Conservation (phyloP, 352 stramenopile genomes). For the Phytophthora rubi region DNA sequence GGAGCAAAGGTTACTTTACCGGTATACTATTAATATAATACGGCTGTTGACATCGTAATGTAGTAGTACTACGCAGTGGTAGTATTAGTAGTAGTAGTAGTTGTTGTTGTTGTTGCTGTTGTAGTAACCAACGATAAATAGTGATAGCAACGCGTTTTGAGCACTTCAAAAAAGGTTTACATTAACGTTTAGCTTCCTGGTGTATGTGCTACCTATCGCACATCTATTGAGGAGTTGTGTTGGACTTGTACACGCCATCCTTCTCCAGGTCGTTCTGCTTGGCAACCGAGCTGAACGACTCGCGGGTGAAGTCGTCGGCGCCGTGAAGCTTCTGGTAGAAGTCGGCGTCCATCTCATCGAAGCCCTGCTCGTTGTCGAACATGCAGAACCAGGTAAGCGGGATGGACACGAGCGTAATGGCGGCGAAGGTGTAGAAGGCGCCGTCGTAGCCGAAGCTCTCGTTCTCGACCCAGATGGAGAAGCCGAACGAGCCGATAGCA, state of each 20-base stretch:
- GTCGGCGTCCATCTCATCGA: conserved; percentile 65
- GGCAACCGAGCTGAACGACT: conserved; percentile 36
- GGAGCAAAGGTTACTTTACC: no score
- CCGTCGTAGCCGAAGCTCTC: conserved; percentile 61
- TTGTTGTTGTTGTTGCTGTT: no score
- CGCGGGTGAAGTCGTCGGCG: conserved; percentile 44
- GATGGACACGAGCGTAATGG: conserved; percentile 60
- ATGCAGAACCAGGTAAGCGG: conserved; percentile 68
- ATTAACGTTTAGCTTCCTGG: conserved; percentile 20
- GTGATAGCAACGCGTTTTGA: no score
- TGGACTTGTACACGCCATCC: conserved; percentile 34
- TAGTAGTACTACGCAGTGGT: no score
- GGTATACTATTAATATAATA: no score
- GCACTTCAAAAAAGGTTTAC: no score
- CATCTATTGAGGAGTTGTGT: conserved; percentile 30
- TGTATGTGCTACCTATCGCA: conserved; percentile 25
- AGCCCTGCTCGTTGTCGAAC: conserved; percentile 66
- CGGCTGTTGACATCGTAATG: no score
- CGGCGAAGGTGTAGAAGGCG: conserved; percentile 68
- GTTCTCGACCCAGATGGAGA: conserved; percentile 70
- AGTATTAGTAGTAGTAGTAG: no score
- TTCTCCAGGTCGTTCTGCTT: conserved; percentile 43
- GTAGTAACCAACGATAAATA: no score
- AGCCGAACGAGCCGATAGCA: conserved; percentile 68
- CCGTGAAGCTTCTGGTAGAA: conserved; percentile 55